Evolutionary conservation across 768 basidiomycete genomes (phyloP), one percentile per base, ranked within the genome.

Genomic region (Nidularia sp.): DNA sequence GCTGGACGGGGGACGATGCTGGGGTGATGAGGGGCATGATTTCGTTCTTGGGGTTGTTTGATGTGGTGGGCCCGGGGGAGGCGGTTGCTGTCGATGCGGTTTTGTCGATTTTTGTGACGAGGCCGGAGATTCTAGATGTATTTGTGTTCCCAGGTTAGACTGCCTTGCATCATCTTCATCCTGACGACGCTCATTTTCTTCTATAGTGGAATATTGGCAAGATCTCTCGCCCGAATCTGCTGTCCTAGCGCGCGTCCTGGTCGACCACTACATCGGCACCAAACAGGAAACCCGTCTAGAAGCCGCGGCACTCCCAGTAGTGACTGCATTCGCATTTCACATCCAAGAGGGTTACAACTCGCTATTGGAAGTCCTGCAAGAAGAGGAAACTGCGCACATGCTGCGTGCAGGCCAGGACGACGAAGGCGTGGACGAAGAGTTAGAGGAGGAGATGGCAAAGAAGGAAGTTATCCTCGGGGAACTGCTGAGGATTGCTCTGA

Each of bases 321-420:
- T 97, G n/a, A 96, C 93, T 0, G 83, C 86, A 0, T 85, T 97
- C 55, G 95, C 95, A 0, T 95, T 88, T 71, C 74, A 79, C 49
- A 83, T 96, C 34, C 89, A 96, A 64, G 75, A 82, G 42, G 77
- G 83, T 0, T 97, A 92, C 68, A 95, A 95, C 60, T 68, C 71
- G 3, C 59, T 81, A 7, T 63, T 80, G 15, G 62, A 61, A 10
- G 61, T 70, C 1, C 55, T 80, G 36, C 70, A 78, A 48, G 74
- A 75, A 18, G 65, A 64, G 6, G 77, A 76, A 43, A 67, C 66
- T 3, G 66, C 66, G 6, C 66, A 65, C 34, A 54, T 71, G 25
- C 57, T 73, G 2, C 61, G 62, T 9, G 62, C 59, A 7, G 69
- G 67, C 1, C 64, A 65, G 8, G 60, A 61, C 10, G 66, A 72